These are phyloP conservation scores for Penstemon newberryi DNA, from an alignment of 257 asterid species.

Conservation along the genomic window DNA sequence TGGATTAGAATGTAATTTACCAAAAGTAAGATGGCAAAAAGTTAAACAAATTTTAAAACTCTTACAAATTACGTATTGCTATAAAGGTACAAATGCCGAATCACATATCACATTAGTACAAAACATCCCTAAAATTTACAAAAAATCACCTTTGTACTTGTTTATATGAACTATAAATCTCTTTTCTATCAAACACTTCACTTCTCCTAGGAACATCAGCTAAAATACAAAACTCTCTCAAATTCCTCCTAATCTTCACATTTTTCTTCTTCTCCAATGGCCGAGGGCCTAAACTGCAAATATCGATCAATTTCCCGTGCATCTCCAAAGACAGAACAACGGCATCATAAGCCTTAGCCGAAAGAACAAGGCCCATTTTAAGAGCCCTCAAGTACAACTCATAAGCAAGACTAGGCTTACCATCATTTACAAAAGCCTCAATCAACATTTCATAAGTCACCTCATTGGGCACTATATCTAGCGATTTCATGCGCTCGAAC, in stretches of 20 bases:
- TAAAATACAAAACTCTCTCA: conserved; percentile 52
- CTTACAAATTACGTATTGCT: neutral
- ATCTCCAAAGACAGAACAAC: conserved; percentile 42
- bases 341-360: conserved; percentile 73
- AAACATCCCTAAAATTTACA: conserved; percentile 1
- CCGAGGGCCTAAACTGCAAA: conserved; percentile 54
- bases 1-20: neutral
- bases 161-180: conserved; percentile 35
- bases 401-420: conserved; percentile 84
- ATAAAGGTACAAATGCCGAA: neutral
- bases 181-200: conserved; percentile 49
- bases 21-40: neutral
- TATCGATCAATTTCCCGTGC: conserved; percentile 58
- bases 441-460: conserved; percentile 73
- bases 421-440: conserved; percentile 71
- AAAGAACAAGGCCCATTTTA: conserved; percentile 66
- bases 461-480: conserved; percentile 63
- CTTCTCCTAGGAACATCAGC: conserved; percentile 73
- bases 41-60: neutral
- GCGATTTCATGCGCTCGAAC: conserved; percentile 67
- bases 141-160: conserved; percentile 27
- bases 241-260: conserved; percentile 44
- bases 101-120: neutral
- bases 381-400: conserved; percentile 65
- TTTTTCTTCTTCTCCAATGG: conserved; percentile 63